phyloP scores from a whole-genome alignment of 768 basidiomycete species.

The Lenzites betulinus region DNA sequence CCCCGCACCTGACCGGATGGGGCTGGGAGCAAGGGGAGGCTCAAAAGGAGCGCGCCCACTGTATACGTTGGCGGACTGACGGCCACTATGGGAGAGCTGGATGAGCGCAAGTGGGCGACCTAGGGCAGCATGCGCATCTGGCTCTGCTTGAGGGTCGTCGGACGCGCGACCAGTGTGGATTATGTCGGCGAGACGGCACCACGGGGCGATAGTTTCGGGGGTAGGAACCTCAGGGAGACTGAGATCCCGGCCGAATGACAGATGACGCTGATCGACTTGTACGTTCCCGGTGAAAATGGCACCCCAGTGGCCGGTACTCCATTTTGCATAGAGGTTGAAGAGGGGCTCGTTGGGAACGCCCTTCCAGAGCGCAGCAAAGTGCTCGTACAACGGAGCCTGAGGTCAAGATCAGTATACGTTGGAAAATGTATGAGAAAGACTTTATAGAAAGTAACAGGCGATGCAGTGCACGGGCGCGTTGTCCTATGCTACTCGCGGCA shows the following conservation, averaged over 20 bases:
- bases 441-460: neutral
- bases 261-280: slow-evolving; percentile 62
- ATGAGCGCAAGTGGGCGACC: slow-evolving; percentile 58
- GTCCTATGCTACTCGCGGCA: no score
- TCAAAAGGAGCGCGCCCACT: slow-evolving; percentile 65
- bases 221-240: slow-evolving; percentile 51
- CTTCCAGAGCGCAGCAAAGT: slow-evolving; percentile 63
- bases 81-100: slow-evolving; percentile 82
- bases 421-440: neutral
- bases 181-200: slow-evolving; percentile 46
- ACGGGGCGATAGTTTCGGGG: slow-evolving; percentile 49
- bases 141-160: slow-evolving; percentile 2
- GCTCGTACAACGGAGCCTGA: slow-evolving; percentile 92
- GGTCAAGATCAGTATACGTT: neutral
- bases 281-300: slow-evolving; percentile 89
- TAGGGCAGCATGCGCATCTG: neutral
- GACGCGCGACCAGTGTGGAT: slow-evolving; percentile 44
- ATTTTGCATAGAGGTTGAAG: slow-evolving; percentile 65
- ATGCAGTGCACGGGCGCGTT: no score
- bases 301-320: slow-evolving; percentile 81
- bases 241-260: slow-evolving; percentile 73
- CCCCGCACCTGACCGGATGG: slow-evolving; percentile 49
- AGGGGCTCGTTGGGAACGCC: slow-evolving; percentile 74
- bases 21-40: slow-evolving; percentile 71
- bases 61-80: slow-evolving; percentile 77